A percentile compares a stretch with the other conserved stretches of the same genome.
Conservation (phyloP, 106 monocot species). For the Hemerocallis citrina region DNA sequence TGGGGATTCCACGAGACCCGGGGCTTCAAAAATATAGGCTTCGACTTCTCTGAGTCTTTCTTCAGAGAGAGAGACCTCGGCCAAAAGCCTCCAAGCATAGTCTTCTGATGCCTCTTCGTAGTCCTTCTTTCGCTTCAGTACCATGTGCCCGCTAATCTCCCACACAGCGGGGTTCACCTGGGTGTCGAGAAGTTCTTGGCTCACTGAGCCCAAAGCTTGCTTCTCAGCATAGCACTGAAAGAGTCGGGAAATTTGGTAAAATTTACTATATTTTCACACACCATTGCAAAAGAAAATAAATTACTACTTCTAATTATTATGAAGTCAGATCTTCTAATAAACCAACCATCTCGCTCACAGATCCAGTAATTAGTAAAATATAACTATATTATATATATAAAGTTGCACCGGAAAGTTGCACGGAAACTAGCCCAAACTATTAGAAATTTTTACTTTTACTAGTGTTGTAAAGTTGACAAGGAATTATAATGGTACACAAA, state of each 20-base stretch:
- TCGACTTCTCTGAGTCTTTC: conserved; percentile 52
- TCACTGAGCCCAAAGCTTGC: conserved; percentile 54
- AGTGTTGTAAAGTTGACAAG: neutral
- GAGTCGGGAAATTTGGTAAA: neutral
- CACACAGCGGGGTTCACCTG: conserved; percentile 71
- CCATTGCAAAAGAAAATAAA: neutral
- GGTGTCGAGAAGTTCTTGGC: conserved; percentile 48
- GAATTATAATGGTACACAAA: neutral
- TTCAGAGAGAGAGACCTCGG: conserved; percentile 53
- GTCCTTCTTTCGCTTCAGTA: conserved; percentile 53
- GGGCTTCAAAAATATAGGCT: conserved; percentile 32
- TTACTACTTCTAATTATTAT: neutral
- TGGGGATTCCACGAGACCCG: conserved; percentile 16
- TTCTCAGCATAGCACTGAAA: conserved; percentile 65
- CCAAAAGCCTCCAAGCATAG: conserved; percentile 47
- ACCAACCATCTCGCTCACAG: too few species aligned
- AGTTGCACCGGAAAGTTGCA: too few species aligned
- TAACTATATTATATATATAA: too few species aligned
- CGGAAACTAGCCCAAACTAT: neutral
- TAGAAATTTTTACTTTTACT: neutral
- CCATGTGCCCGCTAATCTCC: conserved; percentile 77
- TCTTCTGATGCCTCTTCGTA: conserved; percentile 52
- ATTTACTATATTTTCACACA: neutral
- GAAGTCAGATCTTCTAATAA: neutral
- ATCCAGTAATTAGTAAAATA: too few species aligned